phyloP scores from a whole-genome alignment of 2,329 filamentous ascomycete species.

The Pseudopithomyces maydicus region DNA sequence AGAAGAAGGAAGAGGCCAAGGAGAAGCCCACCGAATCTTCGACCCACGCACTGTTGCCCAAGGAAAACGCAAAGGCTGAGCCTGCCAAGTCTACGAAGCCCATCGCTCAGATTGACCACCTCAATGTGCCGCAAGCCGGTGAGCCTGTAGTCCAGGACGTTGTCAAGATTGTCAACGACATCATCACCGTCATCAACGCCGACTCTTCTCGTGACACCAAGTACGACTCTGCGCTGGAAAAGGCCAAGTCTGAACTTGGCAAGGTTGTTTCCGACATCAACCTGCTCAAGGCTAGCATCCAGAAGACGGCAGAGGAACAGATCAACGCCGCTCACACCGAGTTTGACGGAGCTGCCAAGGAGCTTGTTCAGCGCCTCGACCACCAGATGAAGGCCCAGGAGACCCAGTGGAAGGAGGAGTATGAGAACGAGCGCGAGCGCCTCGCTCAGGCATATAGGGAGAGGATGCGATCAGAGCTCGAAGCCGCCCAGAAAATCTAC shows the following conservation, averaged over 20 bases:
- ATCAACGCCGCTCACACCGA: slow-evolving; percentile 73
- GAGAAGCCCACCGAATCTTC: slow-evolving; percentile 34
- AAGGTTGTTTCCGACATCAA: slow-evolving; percentile 81
- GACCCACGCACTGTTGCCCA: slow-evolving; percentile 24
- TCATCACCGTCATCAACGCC: slow-evolving; percentile 90
- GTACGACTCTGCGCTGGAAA: slow-evolving; percentile 77
- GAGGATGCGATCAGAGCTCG: slow-evolving; percentile 77
- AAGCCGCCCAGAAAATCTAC: slow-evolving; percentile 77
- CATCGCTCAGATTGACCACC: slow-evolving; percentile 72
- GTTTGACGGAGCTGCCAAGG: slow-evolving; percentile 85
- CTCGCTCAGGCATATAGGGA: slow-evolving; percentile 79
- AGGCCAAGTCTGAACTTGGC: slow-evolving; percentile 82
- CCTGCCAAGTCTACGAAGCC: slow-evolving; percentile 35
- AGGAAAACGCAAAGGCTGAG: slow-evolving; percentile 22
- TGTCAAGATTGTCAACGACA: slow-evolving; percentile 92
- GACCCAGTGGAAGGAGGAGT: slow-evolving; percentile 82
- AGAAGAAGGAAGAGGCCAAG: slow-evolving; percentile 33
- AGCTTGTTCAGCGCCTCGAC: slow-evolving; percentile 88
- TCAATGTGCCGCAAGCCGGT: slow-evolving; percentile 74
- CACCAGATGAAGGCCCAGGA: slow-evolving; percentile 81
- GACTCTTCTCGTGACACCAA: slow-evolving; percentile 74
- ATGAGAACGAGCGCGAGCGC: slow-evolving; percentile 82
- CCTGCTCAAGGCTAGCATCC: slow-evolving; percentile 71
- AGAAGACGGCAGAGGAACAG: slow-evolving; percentile 74
- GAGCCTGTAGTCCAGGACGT: slow-evolving; percentile 92